phyloP scores from a whole-genome alignment of 208 protist genomes.

The Acanthamoeba royreba region DNA sequence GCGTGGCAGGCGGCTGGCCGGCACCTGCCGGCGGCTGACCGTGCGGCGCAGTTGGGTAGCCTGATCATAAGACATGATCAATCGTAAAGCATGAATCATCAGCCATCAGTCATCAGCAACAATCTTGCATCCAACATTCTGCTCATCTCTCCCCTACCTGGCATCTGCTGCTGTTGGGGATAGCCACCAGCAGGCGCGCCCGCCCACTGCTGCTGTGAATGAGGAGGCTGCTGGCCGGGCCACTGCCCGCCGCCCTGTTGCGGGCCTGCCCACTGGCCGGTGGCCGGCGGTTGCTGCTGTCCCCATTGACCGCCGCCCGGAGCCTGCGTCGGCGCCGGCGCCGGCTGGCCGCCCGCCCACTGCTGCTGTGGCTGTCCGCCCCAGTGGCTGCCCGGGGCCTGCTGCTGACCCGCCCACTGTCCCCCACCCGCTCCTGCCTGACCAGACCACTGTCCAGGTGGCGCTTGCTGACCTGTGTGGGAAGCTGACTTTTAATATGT shows the following conservation, averaged over 20 bases:
- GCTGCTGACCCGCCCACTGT: no score
- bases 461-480: no score
- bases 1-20: neutral
- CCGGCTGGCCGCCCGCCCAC: neutral
- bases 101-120: no score
- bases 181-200: neutral
- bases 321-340: neutral
- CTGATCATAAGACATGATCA: no score
- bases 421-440: no score
- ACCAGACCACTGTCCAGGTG: no score
- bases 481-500: no score
- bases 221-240: neutral
- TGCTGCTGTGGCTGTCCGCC: neutral
- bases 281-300: neutral
- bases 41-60: neutral
- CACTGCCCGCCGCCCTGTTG: neutral
- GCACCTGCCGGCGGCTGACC: neutral
- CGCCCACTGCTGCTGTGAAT: neutral
- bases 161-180: neutral
- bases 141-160: no score
- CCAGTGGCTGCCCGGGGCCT: neutral
- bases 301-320: neutral
- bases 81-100: no score
- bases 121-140: no score
- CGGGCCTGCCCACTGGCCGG: neutral